Base-by-base conservation (phyloP, 495 filamentous ascomycete genomes). In the Daldinia decipiens region DNA sequence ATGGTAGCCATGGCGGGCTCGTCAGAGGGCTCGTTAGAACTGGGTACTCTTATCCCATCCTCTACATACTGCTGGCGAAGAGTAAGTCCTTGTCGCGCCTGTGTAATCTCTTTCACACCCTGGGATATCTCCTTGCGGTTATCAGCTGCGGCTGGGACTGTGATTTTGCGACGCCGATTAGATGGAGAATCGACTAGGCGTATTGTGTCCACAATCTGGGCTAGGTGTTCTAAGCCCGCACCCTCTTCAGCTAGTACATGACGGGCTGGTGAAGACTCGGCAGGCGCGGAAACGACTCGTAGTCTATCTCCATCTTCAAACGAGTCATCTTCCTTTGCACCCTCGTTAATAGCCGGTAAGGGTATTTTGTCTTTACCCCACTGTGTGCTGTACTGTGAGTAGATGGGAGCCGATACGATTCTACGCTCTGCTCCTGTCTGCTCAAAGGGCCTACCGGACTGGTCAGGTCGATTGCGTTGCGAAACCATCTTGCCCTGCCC, bases 371-470 rank as follows among this genome's bases (percentile, higher is more conserved):
- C 79, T 21, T 78, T 77, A 39, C 69, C 70, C 75, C 72, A 77
- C 59, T 75, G 74, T 31, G 74, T 75, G 1, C 72, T 67, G 3
- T 68, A 60, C 53, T 78, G 79, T 4, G 77, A 74, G 58, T 86
- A 85, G 3, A 78, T 71, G 9, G 88, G 89, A 24, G 90, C 88
- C 24, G 89, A 90, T 5, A 83, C 79, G 6, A 80, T 76, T 54
- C 85, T 81, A 60, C 81, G 82, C 5, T 79, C 75, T 39, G 66
- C 59, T 8, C 80, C 65, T 53, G 72, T 9, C 70, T 73, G 27
- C 8, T 27, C 45, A 8, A n/a, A 50, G 17, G 51, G 52, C 43
- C 38, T 63, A 67, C 5, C 19, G 3, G 31, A 31, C 9, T 59
- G 40, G 4, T 60, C n/a, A 27, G 26, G 17, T 43, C 40, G 64